These are phyloP conservation scores for Gynandropsis gynandra DNA, from an alignment of 345 rosid species.

Conservation along the genomic window DNA sequence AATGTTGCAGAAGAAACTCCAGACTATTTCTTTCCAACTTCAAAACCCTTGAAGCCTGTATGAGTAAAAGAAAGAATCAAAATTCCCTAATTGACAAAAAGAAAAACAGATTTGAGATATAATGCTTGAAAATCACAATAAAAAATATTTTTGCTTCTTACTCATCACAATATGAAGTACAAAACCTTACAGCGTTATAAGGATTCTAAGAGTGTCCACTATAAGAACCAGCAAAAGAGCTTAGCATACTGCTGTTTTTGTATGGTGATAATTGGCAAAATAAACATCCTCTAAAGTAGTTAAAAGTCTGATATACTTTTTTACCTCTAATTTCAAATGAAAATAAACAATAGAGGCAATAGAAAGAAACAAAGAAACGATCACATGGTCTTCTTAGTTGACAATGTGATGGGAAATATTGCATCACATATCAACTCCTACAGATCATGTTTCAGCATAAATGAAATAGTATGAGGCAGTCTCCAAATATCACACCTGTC, in stretches of 20 bases:
- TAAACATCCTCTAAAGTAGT: not conserved
- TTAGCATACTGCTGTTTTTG: not conserved
- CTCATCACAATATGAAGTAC: constrained; percentile 2
- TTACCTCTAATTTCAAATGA: not conserved
- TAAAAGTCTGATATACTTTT: not conserved
- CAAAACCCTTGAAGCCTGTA: constrained; percentile 81
- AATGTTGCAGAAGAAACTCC: constrained; percentile 68
- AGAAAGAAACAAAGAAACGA: not conserved
- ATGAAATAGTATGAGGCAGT: not conserved
- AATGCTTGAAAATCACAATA: too few species aligned
- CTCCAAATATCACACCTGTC: constrained; percentile 58
- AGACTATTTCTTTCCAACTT: constrained; percentile 87
- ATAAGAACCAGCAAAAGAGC: constrained; percentile 1
- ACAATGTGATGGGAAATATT: too few species aligned
- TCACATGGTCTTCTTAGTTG: too few species aligned
- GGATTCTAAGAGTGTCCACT: not conserved
- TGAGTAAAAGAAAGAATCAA: constrained; percentile 5
- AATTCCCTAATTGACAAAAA: not conserved
- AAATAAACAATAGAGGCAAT: not conserved
- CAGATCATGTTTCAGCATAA: too few species aligned
- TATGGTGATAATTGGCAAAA: not conserved
- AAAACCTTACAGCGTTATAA: constrained; percentile 6
- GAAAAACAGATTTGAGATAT: not conserved
- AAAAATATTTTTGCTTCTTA: too few species aligned
- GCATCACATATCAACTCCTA: too few species aligned